Evolutionary conservation across 2,329 filamentous ascomycete species (phyloP).

Genomic region (Fusarium staphyleae): DNA sequence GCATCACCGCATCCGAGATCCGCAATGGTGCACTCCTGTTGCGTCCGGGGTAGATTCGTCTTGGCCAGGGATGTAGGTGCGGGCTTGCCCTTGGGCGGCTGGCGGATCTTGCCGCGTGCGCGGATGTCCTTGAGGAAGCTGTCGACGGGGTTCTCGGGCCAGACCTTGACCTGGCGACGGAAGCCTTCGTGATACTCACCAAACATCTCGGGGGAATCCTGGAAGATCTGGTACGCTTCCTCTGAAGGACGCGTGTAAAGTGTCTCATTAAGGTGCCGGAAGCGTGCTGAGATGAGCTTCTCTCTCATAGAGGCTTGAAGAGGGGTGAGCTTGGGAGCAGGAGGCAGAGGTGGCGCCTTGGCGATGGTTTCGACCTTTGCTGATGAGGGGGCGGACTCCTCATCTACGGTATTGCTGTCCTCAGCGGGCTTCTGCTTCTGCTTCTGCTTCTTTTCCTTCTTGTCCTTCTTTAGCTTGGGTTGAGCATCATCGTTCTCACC

Average conservation of each 20-base stretch:
- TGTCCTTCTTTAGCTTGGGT: conserved; percentile 35
- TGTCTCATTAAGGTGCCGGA: conserved; percentile 96
- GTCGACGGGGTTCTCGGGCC: conserved; percentile 96
- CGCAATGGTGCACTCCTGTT: conserved; percentile 78
- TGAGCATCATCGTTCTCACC: conserved; percentile 29
- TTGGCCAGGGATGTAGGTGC: conserved; percentile 38
- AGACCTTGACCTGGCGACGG: conserved; percentile 91
- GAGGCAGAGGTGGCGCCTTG: conserved; percentile 46
- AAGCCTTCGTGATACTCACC: conserved; percentile 96
- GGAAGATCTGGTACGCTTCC: conserved; percentile 84
- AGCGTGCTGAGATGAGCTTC: conserved; percentile 93
- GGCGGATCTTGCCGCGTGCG: conserved; percentile 65
- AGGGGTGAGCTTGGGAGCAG: conserved; percentile 76
- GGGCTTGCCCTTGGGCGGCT: conserved; percentile 43
- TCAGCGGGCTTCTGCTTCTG: conserved; percentile 34
- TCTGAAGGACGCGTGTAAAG: conserved; percentile 91
- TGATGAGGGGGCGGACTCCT: conserved; percentile 19
- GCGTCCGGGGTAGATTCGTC: conserved; percentile 72
- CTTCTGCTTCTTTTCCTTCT: conserved; percentile 49
- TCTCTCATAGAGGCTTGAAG: conserved; percentile 93
- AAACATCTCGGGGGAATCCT: conserved; percentile 89
- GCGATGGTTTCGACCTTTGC: conserved; percentile 33
- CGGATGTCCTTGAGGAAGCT: conserved; percentile 78
- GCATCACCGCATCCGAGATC: conserved; percentile 96
- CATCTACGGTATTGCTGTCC: conserved; percentile 18